phyloP scores from a whole-genome alignment of 163 green algal species.

The Scenedesmus sp. region DNA sequence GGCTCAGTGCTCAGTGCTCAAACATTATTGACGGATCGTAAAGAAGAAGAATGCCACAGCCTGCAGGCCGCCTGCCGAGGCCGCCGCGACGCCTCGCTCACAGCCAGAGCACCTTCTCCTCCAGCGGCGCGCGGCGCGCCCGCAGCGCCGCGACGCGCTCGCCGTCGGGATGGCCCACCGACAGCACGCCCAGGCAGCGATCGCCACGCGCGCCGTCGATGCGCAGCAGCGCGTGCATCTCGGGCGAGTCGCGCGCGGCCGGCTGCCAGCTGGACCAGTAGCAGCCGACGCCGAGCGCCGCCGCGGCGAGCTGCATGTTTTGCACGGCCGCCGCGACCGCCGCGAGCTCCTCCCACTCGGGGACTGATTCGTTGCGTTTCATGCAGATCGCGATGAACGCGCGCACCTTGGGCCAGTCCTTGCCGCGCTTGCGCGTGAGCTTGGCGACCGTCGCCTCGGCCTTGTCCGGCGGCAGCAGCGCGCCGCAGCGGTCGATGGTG shows the following conservation, averaged over 20 bases:
- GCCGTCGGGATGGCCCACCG: not conserved
- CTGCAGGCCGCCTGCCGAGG: too few relatives aligned
- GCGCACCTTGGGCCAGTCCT: slow-evolving; percentile 42
- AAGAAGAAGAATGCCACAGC: too few relatives aligned
- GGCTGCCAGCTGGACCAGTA: slow-evolving; percentile 62
- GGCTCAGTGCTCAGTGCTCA: too few relatives aligned
- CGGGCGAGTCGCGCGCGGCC: slow-evolving; percentile 47
- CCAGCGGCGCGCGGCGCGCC: slow-evolving; percentile 8
- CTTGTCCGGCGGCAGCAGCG: slow-evolving; percentile 50
- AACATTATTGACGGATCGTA: too few relatives aligned
- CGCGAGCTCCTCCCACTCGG: slow-evolving; percentile 64
- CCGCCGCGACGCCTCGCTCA: too few relatives aligned
- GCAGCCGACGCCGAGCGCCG: slow-evolving; percentile 28
- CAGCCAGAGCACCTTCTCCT: slow-evolving; percentile 32
- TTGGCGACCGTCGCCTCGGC: slow-evolving; percentile 51
- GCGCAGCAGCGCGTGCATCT: slow-evolving; percentile 54
- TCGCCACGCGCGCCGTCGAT: slow-evolving; percentile 25
- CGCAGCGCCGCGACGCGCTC: slow-evolving; percentile 8
- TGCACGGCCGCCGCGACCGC: slow-evolving; percentile 51
- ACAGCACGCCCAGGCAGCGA: slow-evolving; percentile 25
- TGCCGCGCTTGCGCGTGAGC: slow-evolving; percentile 35
- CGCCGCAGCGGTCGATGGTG: slow-evolving; percentile 43
- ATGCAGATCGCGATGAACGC: slow-evolving; percentile 59
- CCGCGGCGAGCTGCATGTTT: slow-evolving; percentile 48
- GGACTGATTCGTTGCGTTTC: slow-evolving; percentile 51